A percentile compares a stretch with the other conserved stretches of the same genome.
phyloP scores from a whole-genome alignment of 202 grass and related monocot genomes.

The Panicum virgatum region DNA sequence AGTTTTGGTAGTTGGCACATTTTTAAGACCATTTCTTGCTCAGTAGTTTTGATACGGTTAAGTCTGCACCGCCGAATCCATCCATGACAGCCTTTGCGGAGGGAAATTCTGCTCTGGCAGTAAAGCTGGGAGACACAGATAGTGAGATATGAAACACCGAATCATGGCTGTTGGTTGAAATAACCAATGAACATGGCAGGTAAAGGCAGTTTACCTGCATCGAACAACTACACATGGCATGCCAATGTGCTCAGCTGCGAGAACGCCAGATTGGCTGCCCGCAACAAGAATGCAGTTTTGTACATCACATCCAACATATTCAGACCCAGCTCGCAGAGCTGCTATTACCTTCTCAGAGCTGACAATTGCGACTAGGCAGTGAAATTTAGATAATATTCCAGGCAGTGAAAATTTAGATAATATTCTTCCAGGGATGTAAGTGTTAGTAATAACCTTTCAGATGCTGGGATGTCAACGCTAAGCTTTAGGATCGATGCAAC shows the following conservation, averaged over 20 bases:
- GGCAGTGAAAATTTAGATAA: background rate
- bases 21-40: conserved; percentile 54
- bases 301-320: conserved; percentile 51
- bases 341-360: conserved; percentile 71
- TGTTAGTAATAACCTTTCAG: conserved; percentile 55
- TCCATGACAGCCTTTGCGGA: conserved; percentile 77
- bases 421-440: background rate
- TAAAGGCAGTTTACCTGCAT: conserved; percentile 55
- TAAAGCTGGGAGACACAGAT: conserved; percentile 45
- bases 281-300: conserved; percentile 74
- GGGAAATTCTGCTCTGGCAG: conserved; percentile 70
- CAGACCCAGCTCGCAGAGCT: conserved; percentile 67
- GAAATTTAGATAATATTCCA: conserved; percentile 11
- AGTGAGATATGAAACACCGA: background rate
- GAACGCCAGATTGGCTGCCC: conserved; percentile 67
- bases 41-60: conserved; percentile 71
- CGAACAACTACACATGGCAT: conserved; percentile 87
- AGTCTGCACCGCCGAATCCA: conserved; percentile 73
- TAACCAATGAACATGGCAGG: background rate
- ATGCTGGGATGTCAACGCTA: conserved; percentile 63
- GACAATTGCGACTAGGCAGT: conserved; percentile 26
- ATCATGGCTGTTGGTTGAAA: background rate
- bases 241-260: conserved; percentile 69
- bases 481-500: conserved; percentile 92
- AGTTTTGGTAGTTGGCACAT: background rate